Base-by-base conservation (phyloP, 495 filamentous ascomycete genomes). In the Penicillium daleae region DNA sequence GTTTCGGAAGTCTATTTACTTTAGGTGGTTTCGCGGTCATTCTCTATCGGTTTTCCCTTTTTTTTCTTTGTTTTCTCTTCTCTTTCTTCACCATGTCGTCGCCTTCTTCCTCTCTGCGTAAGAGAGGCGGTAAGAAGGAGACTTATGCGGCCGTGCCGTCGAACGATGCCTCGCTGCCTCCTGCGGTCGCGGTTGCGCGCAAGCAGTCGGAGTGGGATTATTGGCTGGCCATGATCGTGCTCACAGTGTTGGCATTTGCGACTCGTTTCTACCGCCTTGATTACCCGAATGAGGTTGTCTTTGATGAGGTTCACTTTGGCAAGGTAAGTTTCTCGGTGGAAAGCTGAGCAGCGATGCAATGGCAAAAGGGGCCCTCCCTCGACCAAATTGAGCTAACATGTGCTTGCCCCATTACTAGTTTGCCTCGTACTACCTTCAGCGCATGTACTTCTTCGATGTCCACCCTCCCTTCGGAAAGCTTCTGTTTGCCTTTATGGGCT, bases 381-480 rank as follows among this genome's bases (percentile, higher is more conserved):
- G 59, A 37, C 1, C 2, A 26, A 3, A 21, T 35, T 13, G 24
- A 42, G 52, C 69, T 76, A 33, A 76, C 65, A 29, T 60, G 49
- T 44, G 51, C 31, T 54, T 40, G 32, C 15, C 17, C 33, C 57
- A 29, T 32, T 27, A 56, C 29, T 74, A 97, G 92, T 97, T 97
- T 71, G 93, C 92, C 59, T 96, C 92, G 15, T 96, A 97, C 77
- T 99, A 99, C 71, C 88, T 99, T 39, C 89, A 97, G 79, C 89
- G 92, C 73, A 98, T 92, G 31, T 99, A 98, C 80, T 99, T 99
- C 86, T 99, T 99, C 86, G 95, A 99, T 83, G 95, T 99, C 48
- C 95, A 99, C 76, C 95, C 95, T 51, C 95, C 95, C 9, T 97
- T 99, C 68, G 95, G 91, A 75, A 84, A 85, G 65, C 78, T 85